Evolutionary conservation across 345 rosid genomes (phyloP).

Genomic region (Arabidopsis arenosa): DNA sequence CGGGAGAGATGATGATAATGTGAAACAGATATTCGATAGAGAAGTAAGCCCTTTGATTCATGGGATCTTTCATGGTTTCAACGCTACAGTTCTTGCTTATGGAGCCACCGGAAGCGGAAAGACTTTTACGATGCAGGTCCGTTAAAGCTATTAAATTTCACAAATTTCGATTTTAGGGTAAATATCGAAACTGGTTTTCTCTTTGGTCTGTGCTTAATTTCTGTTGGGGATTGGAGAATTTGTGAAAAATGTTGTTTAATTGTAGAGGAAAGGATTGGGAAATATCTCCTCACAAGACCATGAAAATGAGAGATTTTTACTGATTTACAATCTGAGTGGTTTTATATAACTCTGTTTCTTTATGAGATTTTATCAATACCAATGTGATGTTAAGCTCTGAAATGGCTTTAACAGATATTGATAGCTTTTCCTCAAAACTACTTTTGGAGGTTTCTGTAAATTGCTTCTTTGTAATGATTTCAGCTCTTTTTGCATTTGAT

Average conservation of each 20-base stretch:
- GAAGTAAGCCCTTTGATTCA: conserved; percentile 78
- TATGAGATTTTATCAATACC: not conserved
- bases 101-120: conserved; percentile 98
- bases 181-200: not conserved
- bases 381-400: not conserved
- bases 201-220: not conserved
- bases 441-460: not conserved
- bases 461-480: conserved; percentile 4
- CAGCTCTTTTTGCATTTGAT: conserved; percentile 24
- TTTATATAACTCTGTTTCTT: not conserved
- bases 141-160: not conserved
- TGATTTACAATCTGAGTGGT: not conserved
- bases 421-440: not conserved
- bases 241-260: not conserved
- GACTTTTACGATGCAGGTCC: conserved; percentile 94
- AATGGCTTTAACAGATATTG: not conserved
- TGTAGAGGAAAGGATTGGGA: not conserved
- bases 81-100: conserved; percentile 85
- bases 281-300: not conserved
- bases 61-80: conserved; percentile 67
- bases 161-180: not conserved
- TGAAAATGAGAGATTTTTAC: not conserved
- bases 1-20: conserved; percentile 65
- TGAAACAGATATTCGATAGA: conserved; percentile 62
- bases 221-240: not conserved